phyloP scores from a whole-genome alignment of 768 basidiomycete genomes.

The Arthromyces matolae region DNA sequence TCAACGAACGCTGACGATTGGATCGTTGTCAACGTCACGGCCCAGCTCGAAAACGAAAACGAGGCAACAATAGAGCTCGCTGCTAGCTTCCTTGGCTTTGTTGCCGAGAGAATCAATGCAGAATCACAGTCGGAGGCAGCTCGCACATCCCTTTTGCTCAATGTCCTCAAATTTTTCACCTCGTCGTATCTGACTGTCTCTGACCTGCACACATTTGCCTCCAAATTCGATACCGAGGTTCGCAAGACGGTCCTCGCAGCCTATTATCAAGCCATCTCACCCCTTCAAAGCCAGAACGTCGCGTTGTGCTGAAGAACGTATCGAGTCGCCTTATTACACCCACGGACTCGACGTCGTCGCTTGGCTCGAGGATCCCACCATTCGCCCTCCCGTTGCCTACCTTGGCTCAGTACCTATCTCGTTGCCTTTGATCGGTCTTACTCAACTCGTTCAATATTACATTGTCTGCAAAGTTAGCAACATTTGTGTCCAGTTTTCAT shows the following conservation, averaged over 20 bases:
- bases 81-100: slow-evolving; percentile 79
- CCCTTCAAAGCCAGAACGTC: slow-evolving; percentile 56
- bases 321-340: slow-evolving; percentile 63
- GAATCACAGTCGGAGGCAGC: slow-evolving; percentile 50
- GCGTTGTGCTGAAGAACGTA: slow-evolving; percentile 56
- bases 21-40: slow-evolving; percentile 62
- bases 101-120: slow-evolving; percentile 59
- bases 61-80: slow-evolving; percentile 76
- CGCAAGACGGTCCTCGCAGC: slow-evolving; percentile 74
- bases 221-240: slow-evolving; percentile 68
- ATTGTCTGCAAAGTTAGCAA: slow-evolving; percentile 76
- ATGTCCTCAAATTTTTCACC: slow-evolving; percentile 76
- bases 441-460: slow-evolving; percentile 92
- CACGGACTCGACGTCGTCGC: slow-evolving; percentile 78
- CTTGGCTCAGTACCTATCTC: slow-evolving; percentile 92
- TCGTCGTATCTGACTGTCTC: slow-evolving; percentile 62
- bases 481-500: no score
- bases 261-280: slow-evolving; percentile 74
- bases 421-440: slow-evolving; percentile 92
- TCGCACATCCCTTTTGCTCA: slow-evolving; percentile 64
- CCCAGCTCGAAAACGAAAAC: slow-evolving; percentile 47
- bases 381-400: slow-evolving; percentile 80
- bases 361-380: slow-evolving; percentile 72
- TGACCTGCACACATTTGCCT: slow-evolving; percentile 82
- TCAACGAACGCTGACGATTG: slow-evolving; percentile 79